phyloP scores from a whole-genome alignment of 345 rosid species.

The Cardiospermum halicacabum region DNA sequence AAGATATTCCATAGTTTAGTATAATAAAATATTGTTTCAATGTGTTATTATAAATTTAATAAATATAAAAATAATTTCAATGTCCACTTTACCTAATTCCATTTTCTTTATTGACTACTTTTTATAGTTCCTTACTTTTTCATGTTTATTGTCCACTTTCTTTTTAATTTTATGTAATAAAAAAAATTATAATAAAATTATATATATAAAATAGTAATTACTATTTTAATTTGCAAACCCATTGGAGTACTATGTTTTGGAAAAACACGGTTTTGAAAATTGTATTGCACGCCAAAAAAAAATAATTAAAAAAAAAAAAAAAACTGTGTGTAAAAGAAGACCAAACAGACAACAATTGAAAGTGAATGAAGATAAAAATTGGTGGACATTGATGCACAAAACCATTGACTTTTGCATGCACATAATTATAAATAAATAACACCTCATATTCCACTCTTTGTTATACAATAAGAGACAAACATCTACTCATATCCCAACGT shows the following conservation, averaged over 20 bases:
- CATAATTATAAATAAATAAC: no score
- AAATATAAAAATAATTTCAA: no score
- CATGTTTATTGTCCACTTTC: no score
- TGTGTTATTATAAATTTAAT: no score
- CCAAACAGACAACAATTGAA: background rate
- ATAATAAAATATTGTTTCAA: no score
- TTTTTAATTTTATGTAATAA: background rate
- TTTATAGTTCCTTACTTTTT: background rate
- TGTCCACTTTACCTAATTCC: background rate
- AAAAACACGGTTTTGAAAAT: slow-evolving; percentile 12
- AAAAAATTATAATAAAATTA: no score
- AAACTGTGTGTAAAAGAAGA: background rate
- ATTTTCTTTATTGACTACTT: background rate
- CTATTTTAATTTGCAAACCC: no score
- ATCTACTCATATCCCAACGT: no score
- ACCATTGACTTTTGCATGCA: slow-evolving; percentile 6
- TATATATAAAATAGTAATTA: no score
- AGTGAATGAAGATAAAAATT: background rate
- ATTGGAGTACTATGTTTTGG: no score
- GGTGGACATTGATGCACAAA: background rate
- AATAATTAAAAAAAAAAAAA: background rate
- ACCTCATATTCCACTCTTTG: background rate
- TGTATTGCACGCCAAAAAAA: slow-evolving; percentile 2
- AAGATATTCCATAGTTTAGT: no score
- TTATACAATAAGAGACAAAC: background rate